Evolutionary conservation across 441 rosid genomes (phyloP), one percentile per base, ranked within the genome.

Genomic region (Aquilaria agallochum): DNA sequence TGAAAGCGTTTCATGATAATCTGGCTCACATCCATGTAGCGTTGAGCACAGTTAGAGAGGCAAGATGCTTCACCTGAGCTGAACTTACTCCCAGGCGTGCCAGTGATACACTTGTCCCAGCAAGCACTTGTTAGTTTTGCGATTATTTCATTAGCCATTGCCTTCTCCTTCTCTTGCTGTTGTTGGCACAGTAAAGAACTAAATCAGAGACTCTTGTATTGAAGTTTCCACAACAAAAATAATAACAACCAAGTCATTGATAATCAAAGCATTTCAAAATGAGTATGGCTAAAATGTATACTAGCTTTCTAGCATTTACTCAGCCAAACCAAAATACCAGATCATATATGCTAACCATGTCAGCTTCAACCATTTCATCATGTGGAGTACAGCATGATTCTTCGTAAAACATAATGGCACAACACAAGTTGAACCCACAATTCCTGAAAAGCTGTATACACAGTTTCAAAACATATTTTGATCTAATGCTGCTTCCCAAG

Each of bases 41-140:
- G 91, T 56, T 79, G 86, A 3, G 95, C 95, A 15, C 97, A 93
- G 61, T 90, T 66, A 33, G 78, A 34, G 52, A 93, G 92, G 70
- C 97, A 93, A 62, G 91, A 57, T 27, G 79, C 58, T 78, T 93
- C 97, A 14, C 91, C 78, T 5, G 97, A 93, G 80, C 97, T 90
- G 80, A 93, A 87, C 74, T 93, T 93, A 76, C 85, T 88, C 63
- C 96, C 97, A 12, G 96, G 95, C 9, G 92, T 70, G 15, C 94
- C 64, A 1, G 91, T 87, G 34, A 93, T 74, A 68, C 98, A 93
- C 50, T 93, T 93, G 76, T 93, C 97, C 96, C 97, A 93, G 69
- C 97, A 93, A 13, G 62, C 74, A 40, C 83, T 85, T 2, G 97
- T 90, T 42, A 90, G 81, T 80, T 88, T 88, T 13, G 91, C 80